Conservation (phyloP, 352 stramenopile genomes). For the Phytophthora macrochlamydospora region DNA sequence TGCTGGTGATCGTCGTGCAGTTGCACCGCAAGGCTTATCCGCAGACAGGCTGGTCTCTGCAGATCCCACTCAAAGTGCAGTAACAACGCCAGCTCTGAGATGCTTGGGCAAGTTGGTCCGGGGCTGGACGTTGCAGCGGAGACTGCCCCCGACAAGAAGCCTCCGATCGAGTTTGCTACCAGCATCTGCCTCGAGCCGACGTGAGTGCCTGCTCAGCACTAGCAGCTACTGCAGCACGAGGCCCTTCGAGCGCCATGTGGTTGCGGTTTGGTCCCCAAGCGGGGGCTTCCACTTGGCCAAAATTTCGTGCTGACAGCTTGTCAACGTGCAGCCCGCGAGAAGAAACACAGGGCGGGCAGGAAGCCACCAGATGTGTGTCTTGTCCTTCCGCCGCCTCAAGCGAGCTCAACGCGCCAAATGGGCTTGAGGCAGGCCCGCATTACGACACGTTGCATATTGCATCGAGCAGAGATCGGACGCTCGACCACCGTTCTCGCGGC, state of each 20-base stretch:
- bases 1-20: conserved; percentile 7
- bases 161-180: background rate
- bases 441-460: background rate
- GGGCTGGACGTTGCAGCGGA: background rate
- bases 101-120: background rate
- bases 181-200: background rate
- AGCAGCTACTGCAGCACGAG: background rate
- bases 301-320: background rate
- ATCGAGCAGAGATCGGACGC: background rate
- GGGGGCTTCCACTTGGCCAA: background rate
- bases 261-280: background rate
- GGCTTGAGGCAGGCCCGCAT: no score
- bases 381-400: conserved; percentile 20
- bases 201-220: background rate
- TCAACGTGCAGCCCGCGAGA: background rate
- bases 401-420: no score
- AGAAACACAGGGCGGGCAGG: conserved; percentile 14
- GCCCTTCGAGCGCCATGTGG: background rate
- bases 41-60: conserved; percentile 6
- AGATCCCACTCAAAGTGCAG: conserved; percentile 10
- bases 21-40: conserved; percentile 4
- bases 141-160: no score
- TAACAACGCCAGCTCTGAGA: conserved; percentile 6
- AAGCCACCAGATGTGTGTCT: conserved; percentile 26
- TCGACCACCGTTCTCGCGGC: background rate